Evolutionary conservation across 2,329 filamentous ascomycete genomes (phyloP), one percentile per base, ranked within the genome.

Genomic region (Colletotrichum lupini): DNA sequence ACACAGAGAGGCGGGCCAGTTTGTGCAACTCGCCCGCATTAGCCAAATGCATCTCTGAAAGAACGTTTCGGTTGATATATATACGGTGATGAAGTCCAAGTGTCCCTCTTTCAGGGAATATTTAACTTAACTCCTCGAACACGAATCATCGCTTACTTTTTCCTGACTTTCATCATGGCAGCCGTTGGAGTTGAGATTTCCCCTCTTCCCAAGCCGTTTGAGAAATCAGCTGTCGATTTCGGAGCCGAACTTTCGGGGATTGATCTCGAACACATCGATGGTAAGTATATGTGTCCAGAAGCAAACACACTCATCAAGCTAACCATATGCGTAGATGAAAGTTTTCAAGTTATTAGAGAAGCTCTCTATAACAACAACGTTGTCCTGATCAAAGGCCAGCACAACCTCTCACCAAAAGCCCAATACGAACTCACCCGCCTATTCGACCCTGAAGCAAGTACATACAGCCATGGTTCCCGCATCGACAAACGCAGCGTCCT

Each of bases 341-440:
- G 19, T n/a, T 46, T 46, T 6, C 7, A 46, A n/a, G 42, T 46
- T n/a, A 46, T 46, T 1, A 19, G 42, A n/a, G 42, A 46, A n/a
- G 42, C 42, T 2, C 42, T 46, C 42, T 46, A 46, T n/a, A n/a
- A 46, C 5, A 46, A 46, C 42, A 46, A 46, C 7, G 42, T 46
- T n/a, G 42, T 37, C 32, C 22, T 60, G 58, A 60, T 60, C 58
- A 60, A 42, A 60, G 35, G 35, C 32, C 58, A 60, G 58, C 58
- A 60, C 32, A 42, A 11, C 22, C 32, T 60, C 58, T 60, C 58
- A 7, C 58, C 58, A 11, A 60, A 42, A 60, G 58, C 32, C 32
- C 58, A 60, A 42, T 42, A 42, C 58, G 58, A 60, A 60, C 58
- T 60, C 16, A 60, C 58, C 58, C 58, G 58, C 58, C 32, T 32